Evolutionary conservation across 1,284 basidiomycete species (phyloP), one percentile per base, ranked within the genome.

Genomic region (Leccinum cinnamomeum): DNA sequence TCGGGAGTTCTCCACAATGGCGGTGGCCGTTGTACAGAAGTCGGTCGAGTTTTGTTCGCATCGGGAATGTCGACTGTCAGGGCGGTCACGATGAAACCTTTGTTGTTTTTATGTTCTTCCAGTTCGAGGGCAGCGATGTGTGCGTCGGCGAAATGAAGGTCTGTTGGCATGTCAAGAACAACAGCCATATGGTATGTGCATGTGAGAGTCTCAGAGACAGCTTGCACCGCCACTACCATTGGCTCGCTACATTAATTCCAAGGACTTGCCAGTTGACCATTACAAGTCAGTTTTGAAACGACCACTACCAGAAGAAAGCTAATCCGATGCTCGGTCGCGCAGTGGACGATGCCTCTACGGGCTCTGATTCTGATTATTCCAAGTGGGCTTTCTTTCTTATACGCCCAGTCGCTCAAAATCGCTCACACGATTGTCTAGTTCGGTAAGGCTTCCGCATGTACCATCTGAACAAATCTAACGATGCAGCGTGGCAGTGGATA

Each of bases 281-380:
- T 56, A 64, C 70, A 62, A 74, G 72, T 71, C 65, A 71, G 73
- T 72, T 72, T 60, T 30, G 59, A 64, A 55, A 55, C 66, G 56
- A 50, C 62, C 51, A 48, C 56, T 50, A 54, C 59, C 62, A 64
- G 48, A 63, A 58, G 59, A 54, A 37, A 62, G 63, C 75, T 68
- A 54, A 72, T 65, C 59, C 63, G 39, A 78, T 78, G 76, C 71
- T 76, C 65, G 74, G 71, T 65, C 75, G 70, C 57, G 66, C 75
- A 86, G 88, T 94, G 88, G 93, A 94, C 72, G 93, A 95, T 69
- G 81, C 88, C 37, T 92, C 92, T 51, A 92, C 91, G 10, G 92
- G 91, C 39, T 94, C 92, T 23, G 91, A 92, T 73, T 94, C 92
- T 35, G 92, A 94, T 75, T 95, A 94, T 75, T 92, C 92, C 60